These are phyloP conservation scores for Xylaria sp. DNA, from an alignment of 2,329 filamentous ascomycete species.

Conservation along the genomic window DNA sequence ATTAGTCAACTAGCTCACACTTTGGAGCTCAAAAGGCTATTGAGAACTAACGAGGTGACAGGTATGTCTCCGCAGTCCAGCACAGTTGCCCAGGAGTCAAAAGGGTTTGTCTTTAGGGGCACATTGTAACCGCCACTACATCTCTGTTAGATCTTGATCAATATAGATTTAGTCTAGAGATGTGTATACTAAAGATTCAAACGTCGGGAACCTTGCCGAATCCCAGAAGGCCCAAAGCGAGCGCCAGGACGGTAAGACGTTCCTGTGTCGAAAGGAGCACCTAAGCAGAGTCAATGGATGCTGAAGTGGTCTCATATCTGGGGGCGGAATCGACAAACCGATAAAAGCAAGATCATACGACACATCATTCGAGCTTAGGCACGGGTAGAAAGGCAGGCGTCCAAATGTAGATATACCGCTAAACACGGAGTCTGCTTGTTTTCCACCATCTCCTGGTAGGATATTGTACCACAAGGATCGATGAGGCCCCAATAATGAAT, in stretches of 20 bases:
- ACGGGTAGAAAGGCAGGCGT: slow-evolving; percentile 80
- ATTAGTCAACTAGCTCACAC: slow-evolving; percentile 13
- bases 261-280: slow-evolving; percentile 86
- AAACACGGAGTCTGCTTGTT: slow-evolving; percentile 89
- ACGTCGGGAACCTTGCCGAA: slow-evolving; percentile 85
- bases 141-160: slow-evolving; percentile 17
- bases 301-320: neutral
- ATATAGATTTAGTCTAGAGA: slow-evolving; percentile 49
- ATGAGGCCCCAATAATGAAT: slow-evolving; percentile 74
- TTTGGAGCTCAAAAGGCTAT: neutral
- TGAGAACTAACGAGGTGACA: slow-evolving; percentile 76
- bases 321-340: slow-evolving; percentile 59
- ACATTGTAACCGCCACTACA: slow-evolving; percentile 87
- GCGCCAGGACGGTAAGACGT: slow-evolving; percentile 87
- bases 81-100: slow-evolving; percentile 82
- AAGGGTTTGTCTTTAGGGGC: slow-evolving; percentile 80
- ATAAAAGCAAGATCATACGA: slow-evolving; percentile 89
- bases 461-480: slow-evolving; percentile 84
- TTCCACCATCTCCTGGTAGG: slow-evolving; percentile 85
- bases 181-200: slow-evolving; percentile 81
- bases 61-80: slow-evolving; percentile 87
- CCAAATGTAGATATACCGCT: slow-evolving; percentile 90
- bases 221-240: slow-evolving; percentile 84
- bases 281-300: slow-evolving; percentile 53
- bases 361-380: slow-evolving; percentile 74